phyloP scores from a whole-genome alignment of 768 basidiomycete species.

The Mrakia blollopis region DNA sequence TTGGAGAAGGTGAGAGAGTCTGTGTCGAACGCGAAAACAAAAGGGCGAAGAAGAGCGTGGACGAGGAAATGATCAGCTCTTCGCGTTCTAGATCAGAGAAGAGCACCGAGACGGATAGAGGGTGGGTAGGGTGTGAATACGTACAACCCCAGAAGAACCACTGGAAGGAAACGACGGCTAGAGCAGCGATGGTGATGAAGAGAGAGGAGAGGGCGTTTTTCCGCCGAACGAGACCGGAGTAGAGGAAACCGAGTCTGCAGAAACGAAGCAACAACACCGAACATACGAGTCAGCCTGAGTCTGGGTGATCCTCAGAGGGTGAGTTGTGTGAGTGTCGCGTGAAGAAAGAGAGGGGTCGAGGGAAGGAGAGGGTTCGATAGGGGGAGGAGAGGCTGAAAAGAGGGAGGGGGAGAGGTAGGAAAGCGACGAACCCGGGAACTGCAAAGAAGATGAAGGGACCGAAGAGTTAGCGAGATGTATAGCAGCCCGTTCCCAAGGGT shows the following conservation, averaged over 20 bases:
- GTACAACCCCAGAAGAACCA: slow-evolving; percentile 44
- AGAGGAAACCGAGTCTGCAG: slow-evolving; percentile 49
- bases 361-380: neutral
- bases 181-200: slow-evolving; percentile 61
- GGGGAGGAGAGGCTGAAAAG: neutral
- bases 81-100: neutral
- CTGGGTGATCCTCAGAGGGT: too few species aligned
- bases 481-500: too few species aligned
- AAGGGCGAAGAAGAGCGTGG: neutral
- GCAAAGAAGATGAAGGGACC: neutral
- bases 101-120: slow-evolving; percentile 29
- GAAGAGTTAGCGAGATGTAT: too few species aligned
- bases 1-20: slow-evolving; percentile 42
- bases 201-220: slow-evolving; percentile 47
- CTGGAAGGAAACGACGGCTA: slow-evolving; percentile 53
- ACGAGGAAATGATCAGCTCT: neutral
- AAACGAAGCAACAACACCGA: too few species aligned
- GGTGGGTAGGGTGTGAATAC: slow-evolving; percentile 63
- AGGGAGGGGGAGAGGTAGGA: slow-evolving; percentile 48
- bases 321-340: too few species aligned
- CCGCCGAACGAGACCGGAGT: slow-evolving; percentile 80
- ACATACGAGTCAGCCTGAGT: too few species aligned
- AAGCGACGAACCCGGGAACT: slow-evolving; percentile 68
- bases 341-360: neutral
- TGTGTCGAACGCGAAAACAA: neutral